A percentile compares a stretch with the other conserved stretches of the same genome.
Evolutionary conservation across 306 rosid species (phyloP).

Genomic region (Prosopis cineraria): DNA sequence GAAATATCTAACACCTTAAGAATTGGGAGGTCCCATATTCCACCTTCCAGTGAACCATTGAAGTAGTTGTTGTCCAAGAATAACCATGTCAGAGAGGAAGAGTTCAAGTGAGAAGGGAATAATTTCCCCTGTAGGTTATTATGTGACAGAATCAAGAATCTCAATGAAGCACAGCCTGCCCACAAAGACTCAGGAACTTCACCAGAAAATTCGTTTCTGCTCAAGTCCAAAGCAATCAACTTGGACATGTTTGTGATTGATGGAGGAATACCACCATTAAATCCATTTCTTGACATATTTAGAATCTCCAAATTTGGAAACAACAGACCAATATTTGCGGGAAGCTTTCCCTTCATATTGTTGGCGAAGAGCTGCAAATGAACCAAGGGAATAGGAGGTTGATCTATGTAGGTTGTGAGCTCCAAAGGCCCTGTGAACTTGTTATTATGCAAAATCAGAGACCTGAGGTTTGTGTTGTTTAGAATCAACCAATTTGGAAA

Average conservation of each 20-base stretch:
- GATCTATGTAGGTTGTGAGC: neutral
- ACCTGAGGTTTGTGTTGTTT: neutral
- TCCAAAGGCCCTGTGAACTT: neutral
- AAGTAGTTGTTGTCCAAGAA: neutral
- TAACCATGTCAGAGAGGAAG: neutral
- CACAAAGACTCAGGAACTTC: constrained; percentile 3
- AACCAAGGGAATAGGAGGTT: neutral
- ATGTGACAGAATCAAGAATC: neutral
- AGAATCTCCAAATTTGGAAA: neutral
- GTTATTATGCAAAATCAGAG: neutral
- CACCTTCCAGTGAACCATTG: neutral
- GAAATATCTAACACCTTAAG: neutral
- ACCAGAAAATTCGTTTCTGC: neutral
- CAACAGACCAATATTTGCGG: neutral
- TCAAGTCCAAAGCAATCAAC: neutral
- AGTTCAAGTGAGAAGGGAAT: neutral
- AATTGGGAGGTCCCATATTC: neutral
- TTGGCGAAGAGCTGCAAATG: neutral
- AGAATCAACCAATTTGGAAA: neutral
- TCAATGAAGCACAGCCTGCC: neutral
- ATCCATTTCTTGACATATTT: neutral
- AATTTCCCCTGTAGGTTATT: neutral
- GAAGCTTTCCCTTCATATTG: neutral
- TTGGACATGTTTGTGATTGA: constrained; percentile 6
- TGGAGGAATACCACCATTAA: neutral